Conservation (phyloP, 148 eudicot species). For the Tetragonia tetragonoides region DNA sequence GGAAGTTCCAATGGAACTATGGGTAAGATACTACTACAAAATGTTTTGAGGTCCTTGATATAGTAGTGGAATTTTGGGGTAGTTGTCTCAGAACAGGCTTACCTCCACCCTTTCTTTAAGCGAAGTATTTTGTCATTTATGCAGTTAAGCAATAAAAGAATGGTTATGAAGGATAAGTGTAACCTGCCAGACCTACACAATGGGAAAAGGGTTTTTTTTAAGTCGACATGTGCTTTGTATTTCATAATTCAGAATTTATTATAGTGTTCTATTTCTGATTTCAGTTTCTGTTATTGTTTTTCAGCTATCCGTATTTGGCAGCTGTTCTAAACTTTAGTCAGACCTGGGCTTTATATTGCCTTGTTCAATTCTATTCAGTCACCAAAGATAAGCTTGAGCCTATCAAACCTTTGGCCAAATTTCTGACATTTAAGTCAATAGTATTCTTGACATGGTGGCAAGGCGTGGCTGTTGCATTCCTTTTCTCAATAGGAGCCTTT, state of each 20-base stretch:
- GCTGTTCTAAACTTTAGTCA: conserved; percentile 94
- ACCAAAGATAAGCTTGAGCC: conserved; percentile 84
- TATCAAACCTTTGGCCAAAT: conserved; percentile 95
- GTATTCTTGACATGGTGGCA: conserved; percentile 99
- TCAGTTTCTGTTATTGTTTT: neutral
- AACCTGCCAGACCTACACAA: neutral
- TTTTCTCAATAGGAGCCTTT: conserved; percentile 87
- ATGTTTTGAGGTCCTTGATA: conserved; percentile 12
- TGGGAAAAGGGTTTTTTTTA: neutral
- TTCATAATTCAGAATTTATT: neutral
- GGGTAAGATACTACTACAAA: conserved; percentile 60
- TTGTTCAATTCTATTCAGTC: conserved; percentile 91
- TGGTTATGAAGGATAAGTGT: neutral
- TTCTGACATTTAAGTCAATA: conserved; percentile 93
- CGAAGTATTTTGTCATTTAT: neutral
- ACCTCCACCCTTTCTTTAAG: neutral
- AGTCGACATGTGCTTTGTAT: conserved; percentile 1
- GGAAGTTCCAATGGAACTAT: conserved; percentile 89
- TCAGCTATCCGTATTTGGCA: conserved; percentile 98
- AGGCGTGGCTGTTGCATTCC: conserved; percentile 91
- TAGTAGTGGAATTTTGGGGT: neutral
- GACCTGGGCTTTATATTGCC: conserved; percentile 99
- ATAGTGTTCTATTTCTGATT: neutral
- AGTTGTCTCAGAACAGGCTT: neutral
- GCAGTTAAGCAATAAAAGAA: neutral